A percentile compares a stretch with the other conserved stretches of the same genome.
Evolutionary conservation across 306 rosid genomes (phyloP).

Genomic region (Pyrus communis): DNA sequence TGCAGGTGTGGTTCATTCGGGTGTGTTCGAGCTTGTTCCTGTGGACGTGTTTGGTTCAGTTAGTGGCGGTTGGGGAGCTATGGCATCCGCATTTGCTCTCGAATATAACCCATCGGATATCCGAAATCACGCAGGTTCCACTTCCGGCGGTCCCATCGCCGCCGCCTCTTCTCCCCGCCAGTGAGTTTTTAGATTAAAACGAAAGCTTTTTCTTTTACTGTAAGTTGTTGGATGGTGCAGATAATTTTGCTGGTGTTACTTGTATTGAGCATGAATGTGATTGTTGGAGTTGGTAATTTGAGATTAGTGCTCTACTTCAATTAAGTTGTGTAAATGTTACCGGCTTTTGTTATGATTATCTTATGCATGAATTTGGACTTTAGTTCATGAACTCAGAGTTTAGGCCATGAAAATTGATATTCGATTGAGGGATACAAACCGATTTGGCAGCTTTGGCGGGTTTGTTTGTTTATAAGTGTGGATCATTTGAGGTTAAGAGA

Average conservation of each 20-base stretch:
- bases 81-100: conserved; percentile 70
- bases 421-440: not conserved
- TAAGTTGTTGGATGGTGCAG: not conserved
- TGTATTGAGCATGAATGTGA: not conserved
- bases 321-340: not conserved
- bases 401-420: not conserved
- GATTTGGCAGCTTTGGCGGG: not conserved
- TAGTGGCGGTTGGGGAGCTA: conserved; percentile 70
- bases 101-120: conserved; percentile 53
- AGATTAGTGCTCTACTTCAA: not conserved
- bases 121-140: conserved; percentile 33
- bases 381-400: not conserved
- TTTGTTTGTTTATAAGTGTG: not conserved
- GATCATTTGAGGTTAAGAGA: not conserved
- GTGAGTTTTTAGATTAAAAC: conserved; percentile 35
- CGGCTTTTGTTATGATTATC: not conserved
- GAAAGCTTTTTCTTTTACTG: not conserved
- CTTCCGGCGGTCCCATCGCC: conserved; percentile 21
- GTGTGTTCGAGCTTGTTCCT: conserved; percentile 79
- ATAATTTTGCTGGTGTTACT: not conserved
- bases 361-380: not conserved
- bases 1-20: conserved; percentile 84
- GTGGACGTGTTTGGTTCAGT: conserved; percentile 89
- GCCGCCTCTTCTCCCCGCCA: conserved; percentile 49
- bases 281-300: not conserved